A percentile compares a stretch with the other conserved stretches of the same genome.
These are phyloP conservation scores for Holtermanniella nyarrowii DNA, from an alignment of 768 basidiomycete genomes.

Conservation along the genomic window DNA sequence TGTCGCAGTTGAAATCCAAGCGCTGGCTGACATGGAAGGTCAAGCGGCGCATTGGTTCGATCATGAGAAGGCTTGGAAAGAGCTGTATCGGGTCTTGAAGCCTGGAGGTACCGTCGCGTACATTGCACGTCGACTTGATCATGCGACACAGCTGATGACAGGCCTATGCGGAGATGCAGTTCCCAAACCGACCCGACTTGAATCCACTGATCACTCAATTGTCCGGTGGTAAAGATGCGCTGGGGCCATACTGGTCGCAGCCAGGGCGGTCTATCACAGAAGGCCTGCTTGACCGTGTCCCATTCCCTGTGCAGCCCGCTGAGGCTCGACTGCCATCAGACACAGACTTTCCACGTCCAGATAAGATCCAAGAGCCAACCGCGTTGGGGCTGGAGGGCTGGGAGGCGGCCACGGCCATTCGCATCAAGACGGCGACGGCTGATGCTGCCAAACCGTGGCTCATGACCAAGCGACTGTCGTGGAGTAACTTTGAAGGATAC, in stretches of 20 bases:
- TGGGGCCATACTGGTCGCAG: constrained; percentile 69
- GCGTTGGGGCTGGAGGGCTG: constrained; percentile 4
- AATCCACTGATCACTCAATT: constrained; percentile 48
- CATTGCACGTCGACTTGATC: constrained; percentile 49
- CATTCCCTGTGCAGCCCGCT: constrained; percentile 22
- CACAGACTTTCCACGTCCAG: constrained; percentile 5
- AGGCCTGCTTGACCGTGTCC: constrained; percentile 59
- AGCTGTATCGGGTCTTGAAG: constrained; percentile 53
- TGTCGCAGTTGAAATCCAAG: constrained; percentile 12
- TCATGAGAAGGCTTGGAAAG: constrained; percentile 60
- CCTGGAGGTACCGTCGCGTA: constrained; percentile 59
- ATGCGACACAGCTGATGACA: constrained; percentile 5
- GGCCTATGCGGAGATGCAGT: constrained; percentile 61
- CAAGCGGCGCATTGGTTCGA: constrained; percentile 79
- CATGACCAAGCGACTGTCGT: constrained; percentile 53
- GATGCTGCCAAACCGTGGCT: constrained; percentile 49
- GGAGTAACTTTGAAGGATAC: constrained; percentile 59
- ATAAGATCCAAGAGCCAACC: background rate
- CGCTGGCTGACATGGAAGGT: constrained; percentile 43
- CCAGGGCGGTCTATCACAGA: constrained; percentile 70
- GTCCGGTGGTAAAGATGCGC: constrained; percentile 33
- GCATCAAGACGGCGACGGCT: constrained; percentile 40
- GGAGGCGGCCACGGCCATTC: constrained; percentile 18
- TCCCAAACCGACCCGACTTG: constrained; percentile 52
- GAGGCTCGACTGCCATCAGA: constrained; percentile 1